A percentile compares a stretch with the other conserved stretches of the same genome.
Evolutionary conservation across 1,284 basidiomycete genomes (phyloP).

Genomic region (Trichosporon sp.): DNA sequence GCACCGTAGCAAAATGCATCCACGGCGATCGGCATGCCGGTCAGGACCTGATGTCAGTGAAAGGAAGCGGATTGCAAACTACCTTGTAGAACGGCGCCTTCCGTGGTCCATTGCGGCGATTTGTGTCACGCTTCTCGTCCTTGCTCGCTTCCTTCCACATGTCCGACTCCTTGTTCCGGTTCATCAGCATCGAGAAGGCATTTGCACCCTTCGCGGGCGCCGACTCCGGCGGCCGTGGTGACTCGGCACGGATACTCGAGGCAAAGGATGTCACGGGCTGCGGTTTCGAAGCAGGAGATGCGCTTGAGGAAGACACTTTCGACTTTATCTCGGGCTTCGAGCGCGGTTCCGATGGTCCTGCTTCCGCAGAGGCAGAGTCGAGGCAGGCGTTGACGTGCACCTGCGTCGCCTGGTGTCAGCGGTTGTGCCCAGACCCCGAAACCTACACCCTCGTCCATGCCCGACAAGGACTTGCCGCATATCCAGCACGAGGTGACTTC

Average conservation of each 20-base stretch:
- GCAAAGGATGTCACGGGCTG: constrained; percentile 22
- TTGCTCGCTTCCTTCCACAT: constrained; percentile 76
- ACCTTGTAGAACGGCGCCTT: constrained; percentile 93
- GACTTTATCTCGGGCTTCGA: not conserved
- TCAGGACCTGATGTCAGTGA: constrained; percentile 61
- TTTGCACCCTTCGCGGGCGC: constrained; percentile 50
- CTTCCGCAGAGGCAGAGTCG: constrained; percentile 32
- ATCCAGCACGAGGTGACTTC: constrained; percentile 20
- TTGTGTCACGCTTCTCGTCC: constrained; percentile 52
- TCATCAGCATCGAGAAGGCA: constrained; percentile 81
- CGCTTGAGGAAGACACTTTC: constrained; percentile 3
- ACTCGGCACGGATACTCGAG: constrained; percentile 9
- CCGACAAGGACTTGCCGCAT: constrained; percentile 5
- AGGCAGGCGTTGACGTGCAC: constrained; percentile 56
- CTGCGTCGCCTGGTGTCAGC: constrained; percentile 40
- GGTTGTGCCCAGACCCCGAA: not conserved
- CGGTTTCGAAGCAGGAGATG: constrained; percentile 21
- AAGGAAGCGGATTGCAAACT: constrained; percentile 8
- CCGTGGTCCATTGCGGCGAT: constrained; percentile 62
- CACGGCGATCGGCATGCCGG: constrained; percentile 95
- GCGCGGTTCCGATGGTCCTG: not conserved
- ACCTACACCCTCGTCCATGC: constrained; percentile 5
- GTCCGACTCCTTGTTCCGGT: constrained; percentile 73
- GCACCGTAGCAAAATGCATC: constrained; percentile 91
- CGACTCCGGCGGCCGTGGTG: constrained; percentile 31